phyloP scores from a whole-genome alignment of 768 basidiomycete genomes.

The Collybia sordida region DNA sequence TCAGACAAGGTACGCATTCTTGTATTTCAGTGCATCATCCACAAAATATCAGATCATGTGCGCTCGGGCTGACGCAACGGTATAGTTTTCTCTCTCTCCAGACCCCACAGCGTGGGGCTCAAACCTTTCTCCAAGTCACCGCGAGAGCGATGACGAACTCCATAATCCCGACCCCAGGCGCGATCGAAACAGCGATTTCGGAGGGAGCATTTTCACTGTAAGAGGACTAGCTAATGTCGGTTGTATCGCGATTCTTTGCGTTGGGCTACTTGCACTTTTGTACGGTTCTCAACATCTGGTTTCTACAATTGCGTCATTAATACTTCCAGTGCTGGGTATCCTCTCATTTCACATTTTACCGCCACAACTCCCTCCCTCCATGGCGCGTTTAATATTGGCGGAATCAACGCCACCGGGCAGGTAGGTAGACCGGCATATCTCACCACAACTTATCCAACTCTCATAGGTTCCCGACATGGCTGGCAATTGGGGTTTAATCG shows the following conservation, averaged over 20 bases:
- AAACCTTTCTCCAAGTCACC: slow-evolving; percentile 53
- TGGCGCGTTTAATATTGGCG: slow-evolving; percentile 74
- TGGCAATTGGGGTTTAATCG: slow-evolving; percentile 74
- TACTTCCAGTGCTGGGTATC: slow-evolving; percentile 56
- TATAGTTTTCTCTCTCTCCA: slow-evolving; percentile 69
- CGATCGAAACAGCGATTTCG: slow-evolving; percentile 54
- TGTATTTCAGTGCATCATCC: background rate
- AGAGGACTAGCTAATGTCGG: slow-evolving; percentile 75
- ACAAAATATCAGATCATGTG: slow-evolving; percentile 5
- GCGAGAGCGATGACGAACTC: slow-evolving; percentile 69
- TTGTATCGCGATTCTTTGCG: slow-evolving; percentile 56
- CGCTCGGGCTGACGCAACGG: background rate
- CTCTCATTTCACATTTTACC: slow-evolving; percentile 58
- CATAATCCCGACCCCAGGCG: slow-evolving; percentile 72
- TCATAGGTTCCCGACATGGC: slow-evolving; percentile 52
- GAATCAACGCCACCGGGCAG: slow-evolving; percentile 77
- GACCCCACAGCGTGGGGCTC: slow-evolving; percentile 76
- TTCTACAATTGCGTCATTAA: slow-evolving; percentile 1
- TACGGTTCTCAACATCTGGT: slow-evolving; percentile 25
- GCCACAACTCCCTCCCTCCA: slow-evolving; percentile 39
- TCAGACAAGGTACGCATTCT: slow-evolving; percentile 52
- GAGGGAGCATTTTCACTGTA: slow-evolving; percentile 62
- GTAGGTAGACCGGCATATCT: slow-evolving; percentile 24
- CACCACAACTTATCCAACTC: slow-evolving; percentile 1
- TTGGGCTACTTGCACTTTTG: slow-evolving; percentile 61